Evolutionary conservation across 257 asterid genomes (phyloP).

Genomic region (Solanum medicagineum): DNA sequence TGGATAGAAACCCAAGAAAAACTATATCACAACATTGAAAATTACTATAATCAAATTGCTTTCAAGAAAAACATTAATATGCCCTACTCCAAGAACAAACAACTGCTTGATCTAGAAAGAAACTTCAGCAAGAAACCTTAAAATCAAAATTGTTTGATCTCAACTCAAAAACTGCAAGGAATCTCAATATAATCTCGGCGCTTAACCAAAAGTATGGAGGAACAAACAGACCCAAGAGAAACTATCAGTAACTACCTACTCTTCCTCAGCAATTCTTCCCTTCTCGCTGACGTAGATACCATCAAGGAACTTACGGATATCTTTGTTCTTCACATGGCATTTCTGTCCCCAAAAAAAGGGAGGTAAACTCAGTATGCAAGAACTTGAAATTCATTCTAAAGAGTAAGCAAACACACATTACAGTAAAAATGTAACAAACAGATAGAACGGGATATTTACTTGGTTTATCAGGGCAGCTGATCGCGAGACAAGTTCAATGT

Average conservation of each 20-base stretch:
- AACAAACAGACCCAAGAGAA: neutral
- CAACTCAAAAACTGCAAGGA: neutral
- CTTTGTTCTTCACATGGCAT: neutral
- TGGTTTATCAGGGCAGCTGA: neutral
- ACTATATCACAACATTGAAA: neutral
- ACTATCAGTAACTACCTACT: neutral
- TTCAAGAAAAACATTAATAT: neutral
- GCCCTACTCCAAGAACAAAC: neutral
- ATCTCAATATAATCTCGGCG: neutral
- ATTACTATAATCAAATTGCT: neutral
- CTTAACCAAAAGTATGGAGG: neutral
- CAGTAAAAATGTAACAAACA: neutral
- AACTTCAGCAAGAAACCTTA: neutral
- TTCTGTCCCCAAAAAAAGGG: neutral
- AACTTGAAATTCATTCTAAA: neutral
- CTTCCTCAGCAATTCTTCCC: neutral
- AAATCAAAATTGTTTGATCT: neutral
- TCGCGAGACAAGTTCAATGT: neutral
- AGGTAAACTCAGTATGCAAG: neutral
- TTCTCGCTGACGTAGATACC: neutral
- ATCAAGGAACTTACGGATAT: neutral
- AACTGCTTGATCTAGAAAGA: neutral
- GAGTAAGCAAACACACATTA: neutral
- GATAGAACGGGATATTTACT: neutral
- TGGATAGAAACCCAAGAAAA: neutral